Conservation (phyloP, 805 yeast genomes). For the Jamesozyma hellenica region DNA sequence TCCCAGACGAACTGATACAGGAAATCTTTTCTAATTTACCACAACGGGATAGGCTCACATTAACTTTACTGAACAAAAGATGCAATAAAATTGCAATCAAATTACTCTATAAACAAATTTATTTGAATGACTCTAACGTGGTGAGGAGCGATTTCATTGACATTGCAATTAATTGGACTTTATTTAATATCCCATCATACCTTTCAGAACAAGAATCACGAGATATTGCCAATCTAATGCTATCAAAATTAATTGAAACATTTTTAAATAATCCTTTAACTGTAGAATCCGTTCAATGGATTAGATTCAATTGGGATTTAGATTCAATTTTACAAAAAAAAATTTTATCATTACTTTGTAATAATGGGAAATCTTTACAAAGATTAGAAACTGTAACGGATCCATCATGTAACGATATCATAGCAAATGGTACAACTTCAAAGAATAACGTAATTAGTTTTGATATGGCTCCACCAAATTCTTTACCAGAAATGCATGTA, state of each 20-base stretch:
- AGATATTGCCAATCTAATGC: slow-evolving; percentile 24
- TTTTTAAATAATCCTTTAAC: slow-evolving; percentile 17
- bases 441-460: slow-evolving; percentile 23
- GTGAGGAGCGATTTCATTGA: slow-evolving; percentile 28
- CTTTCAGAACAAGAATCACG: slow-evolving; percentile 22
- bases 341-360: slow-evolving; percentile 24
- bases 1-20: slow-evolving; percentile 24
- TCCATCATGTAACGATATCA: slow-evolving; percentile 30
- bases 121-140: slow-evolving; percentile 34
- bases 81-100: slow-evolving; percentile 26
- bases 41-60: slow-evolving; percentile 27
- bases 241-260: slow-evolving; percentile 22
- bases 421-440: slow-evolving; percentile 23
- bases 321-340: slow-evolving; percentile 24
- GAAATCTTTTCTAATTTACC: slow-evolving; percentile 29
- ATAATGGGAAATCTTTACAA: slow-evolving; percentile 24
- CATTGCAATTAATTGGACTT: slow-evolving; percentile 34
- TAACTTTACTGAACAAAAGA: slow-evolving; percentile 22
- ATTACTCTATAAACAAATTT: slow-evolving; percentile 30
- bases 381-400: slow-evolving; percentile 35
- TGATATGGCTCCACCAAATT: slow-evolving; percentile 32
- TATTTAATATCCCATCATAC: slow-evolving; percentile 23
- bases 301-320: slow-evolving; percentile 37
- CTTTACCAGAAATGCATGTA: slow-evolving; percentile 27
- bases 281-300: slow-evolving; percentile 28